A percentile compares a stretch with the other conserved stretches of the same genome.
These are phyloP conservation scores for Adansonia rubrostipa DNA, from an alignment of 441 rosid species.

Conservation along the genomic window DNA sequence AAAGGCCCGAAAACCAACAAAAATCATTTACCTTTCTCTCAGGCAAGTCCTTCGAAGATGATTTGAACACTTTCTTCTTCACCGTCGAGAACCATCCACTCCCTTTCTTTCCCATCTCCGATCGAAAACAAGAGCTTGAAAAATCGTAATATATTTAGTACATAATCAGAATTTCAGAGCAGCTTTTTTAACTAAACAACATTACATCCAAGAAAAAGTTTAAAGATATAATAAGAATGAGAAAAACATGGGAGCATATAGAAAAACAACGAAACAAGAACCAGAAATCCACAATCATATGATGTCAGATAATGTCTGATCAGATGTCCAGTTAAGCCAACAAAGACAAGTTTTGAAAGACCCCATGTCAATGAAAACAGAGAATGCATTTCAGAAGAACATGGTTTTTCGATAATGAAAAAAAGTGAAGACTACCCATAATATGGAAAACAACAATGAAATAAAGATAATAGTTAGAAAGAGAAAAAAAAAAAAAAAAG, in stretches of 20 bases:
- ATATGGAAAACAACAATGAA: too few relatives aligned
- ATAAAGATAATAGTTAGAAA: too few relatives aligned
- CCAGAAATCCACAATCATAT: background rate
- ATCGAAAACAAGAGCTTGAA: slow-evolving; percentile 20
- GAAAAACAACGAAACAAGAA: background rate
- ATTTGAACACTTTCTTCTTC: slow-evolving; percentile 77
- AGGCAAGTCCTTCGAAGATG: slow-evolving; percentile 66
- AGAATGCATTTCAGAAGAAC: slow-evolving; percentile 1
- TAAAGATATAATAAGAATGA: background rate
- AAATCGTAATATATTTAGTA: background rate
- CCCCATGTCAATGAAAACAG: slow-evolving; percentile 1
- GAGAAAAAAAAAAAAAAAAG: background rate
- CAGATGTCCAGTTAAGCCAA: background rate
- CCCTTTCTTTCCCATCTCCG: slow-evolving; percentile 92
- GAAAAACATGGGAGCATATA: background rate
- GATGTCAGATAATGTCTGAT: too few relatives aligned
- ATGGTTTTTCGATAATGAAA: background rate
- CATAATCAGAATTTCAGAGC: background rate
- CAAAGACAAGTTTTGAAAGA: background rate
- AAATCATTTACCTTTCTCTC: slow-evolving; percentile 52
- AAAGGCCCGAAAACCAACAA: background rate
- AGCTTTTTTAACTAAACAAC: background rate
- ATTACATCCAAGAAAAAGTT: background rate
- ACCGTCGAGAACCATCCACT: slow-evolving; percentile 88
- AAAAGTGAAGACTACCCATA: background rate